phyloP scores from a whole-genome alignment of 192 early-diverging fungal species.

The Backusella luteola region DNA sequence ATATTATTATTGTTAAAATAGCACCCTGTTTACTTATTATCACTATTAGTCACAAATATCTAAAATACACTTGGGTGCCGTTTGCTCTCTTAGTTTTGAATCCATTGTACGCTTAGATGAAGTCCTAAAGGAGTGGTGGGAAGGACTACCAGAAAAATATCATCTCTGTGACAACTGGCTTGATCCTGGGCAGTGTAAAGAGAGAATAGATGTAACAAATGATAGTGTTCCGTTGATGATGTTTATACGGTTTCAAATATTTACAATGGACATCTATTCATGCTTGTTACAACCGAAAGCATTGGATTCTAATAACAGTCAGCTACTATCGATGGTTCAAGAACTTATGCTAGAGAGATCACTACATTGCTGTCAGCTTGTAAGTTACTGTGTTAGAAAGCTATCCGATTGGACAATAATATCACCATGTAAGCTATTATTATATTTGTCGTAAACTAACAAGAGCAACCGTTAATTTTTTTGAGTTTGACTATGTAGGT shows the following conservation, averaged over 20 bases:
- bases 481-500: background rate
- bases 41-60: background rate
- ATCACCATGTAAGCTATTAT: background rate
- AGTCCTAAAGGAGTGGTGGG: background rate
- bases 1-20: background rate
- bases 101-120: background rate
- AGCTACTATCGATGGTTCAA: background rate
- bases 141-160: background rate
- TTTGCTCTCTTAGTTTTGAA: background rate
- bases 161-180: background rate
- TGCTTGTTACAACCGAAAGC: background rate
- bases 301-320: background rate
- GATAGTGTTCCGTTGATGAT: background rate
- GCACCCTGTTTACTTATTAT: background rate
- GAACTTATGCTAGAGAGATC: background rate
- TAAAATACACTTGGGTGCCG: background rate
- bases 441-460: background rate
- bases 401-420: background rate
- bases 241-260: background rate
- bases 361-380: background rate
- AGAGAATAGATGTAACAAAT: background rate
- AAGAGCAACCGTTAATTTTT: background rate
- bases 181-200: background rate
- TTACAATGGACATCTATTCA: slow-evolving; percentile 2
- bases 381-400: background rate